Base-by-base conservation (phyloP, 306 rosid genomes). In the Castanea mollissima region DNA sequence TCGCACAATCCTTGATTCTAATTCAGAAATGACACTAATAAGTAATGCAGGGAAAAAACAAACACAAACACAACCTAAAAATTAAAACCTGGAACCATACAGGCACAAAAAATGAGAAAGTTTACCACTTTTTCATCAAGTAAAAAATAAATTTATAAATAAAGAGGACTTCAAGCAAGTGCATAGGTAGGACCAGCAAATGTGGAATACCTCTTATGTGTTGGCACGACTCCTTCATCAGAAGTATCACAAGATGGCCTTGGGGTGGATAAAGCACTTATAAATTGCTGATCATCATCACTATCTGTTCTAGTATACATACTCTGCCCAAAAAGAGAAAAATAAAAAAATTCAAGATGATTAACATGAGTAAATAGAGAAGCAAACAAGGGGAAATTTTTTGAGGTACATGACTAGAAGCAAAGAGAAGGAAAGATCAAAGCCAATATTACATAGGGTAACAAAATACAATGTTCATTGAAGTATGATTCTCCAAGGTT, bases 1-100 rank as follows among this genome's bases (percentile, higher is more conserved):
- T 86, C 32, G 92, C 83, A 69, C 51, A 79, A 79, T 91, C 91
- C 83, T 92, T 86, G 77, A 83, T 76, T 84, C 82, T 89, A 87
- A 77, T 69, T 70, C 51, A 81, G 69, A 80, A 76, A 79, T 76
- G 32, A 75, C 41, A 73, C n/a, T 65, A 64, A 74, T 44, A 51
- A 73, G 74, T 73, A 51, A 80, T 67, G 23, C 74, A 29, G 3
- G 54, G 51, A 74, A 54, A 49, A 11, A 49, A 46, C 13, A 32
- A 63, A 49, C 54, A 76, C 44, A 21, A 63, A 63, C 68, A 23
- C 74, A 44, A 76, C 76, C 74, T 80, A 62, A 81, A 56, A 62
- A 75, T 74, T 78, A 65, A 69, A 75, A 55, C 31, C 4, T 4
- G 34, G 74, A 87, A 74, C 77, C 51, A 67, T 38, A 58, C 55